A percentile compares a stretch with the other conserved stretches of the same genome.
Evolutionary conservation across 768 basidiomycete species (phyloP).

Genomic region (Trametes meyenii): DNA sequence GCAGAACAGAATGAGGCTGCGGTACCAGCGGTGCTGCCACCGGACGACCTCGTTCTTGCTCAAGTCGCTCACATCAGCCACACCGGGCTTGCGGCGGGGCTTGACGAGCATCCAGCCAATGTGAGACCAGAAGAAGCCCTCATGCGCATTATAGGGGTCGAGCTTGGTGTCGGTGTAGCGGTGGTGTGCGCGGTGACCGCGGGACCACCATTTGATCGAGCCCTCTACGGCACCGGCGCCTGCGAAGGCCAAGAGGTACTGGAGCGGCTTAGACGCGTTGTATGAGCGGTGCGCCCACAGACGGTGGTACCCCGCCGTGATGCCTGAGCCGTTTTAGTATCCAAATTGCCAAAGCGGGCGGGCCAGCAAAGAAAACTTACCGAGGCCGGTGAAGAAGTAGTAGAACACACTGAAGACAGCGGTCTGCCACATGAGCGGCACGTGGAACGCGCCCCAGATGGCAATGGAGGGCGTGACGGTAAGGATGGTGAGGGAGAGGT

Average conservation of each 20-base stretch:
- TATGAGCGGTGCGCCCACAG: conserved; percentile 97
- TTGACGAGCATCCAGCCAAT: conserved; percentile 94
- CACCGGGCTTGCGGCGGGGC: conserved; percentile 86
- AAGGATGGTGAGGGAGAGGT: conserved; percentile 74
- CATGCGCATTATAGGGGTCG: conserved; percentile 93
- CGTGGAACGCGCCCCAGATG: conserved; percentile 69
- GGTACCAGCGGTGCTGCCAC: conserved; percentile 88
- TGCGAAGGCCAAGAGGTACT: conserved; percentile 80
- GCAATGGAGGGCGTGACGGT: conserved; percentile 74
- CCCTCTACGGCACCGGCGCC: conserved; percentile 96
- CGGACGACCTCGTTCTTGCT: conserved; percentile 76
- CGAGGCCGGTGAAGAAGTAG: conserved; percentile 83
- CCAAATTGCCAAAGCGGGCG: neutral
- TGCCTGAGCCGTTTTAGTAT: conserved; percentile 51
- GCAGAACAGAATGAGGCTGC: conserved; percentile 68
- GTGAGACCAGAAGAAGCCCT: conserved; percentile 85
- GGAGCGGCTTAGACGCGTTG: conserved; percentile 84
- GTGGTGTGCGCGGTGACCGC: conserved; percentile 97
- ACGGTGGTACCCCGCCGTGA: conserved; percentile 95
- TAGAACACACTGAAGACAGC: conserved; percentile 65
- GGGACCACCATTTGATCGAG: conserved; percentile 98
- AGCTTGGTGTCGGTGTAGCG: conserved; percentile 97
- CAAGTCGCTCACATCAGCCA: conserved; percentile 87
- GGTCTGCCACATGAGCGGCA: conserved; percentile 73
- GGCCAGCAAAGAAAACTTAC: conserved; percentile 42